Conservation (phyloP, 2,329 filamentous ascomycete species). For the Aureobasidium musti region DNA sequence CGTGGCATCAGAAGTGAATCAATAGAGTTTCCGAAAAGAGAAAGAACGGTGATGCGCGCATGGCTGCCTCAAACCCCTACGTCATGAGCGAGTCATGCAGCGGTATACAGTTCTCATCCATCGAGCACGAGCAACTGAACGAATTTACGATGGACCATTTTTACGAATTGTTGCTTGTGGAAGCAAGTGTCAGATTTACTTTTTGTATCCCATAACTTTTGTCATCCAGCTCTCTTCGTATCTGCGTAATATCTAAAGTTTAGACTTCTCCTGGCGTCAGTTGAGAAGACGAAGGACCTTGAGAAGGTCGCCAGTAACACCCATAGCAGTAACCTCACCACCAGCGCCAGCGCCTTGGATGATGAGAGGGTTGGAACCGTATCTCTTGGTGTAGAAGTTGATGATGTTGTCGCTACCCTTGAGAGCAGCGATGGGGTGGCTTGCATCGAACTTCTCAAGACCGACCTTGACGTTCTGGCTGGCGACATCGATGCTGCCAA, state of each 20-base stretch:
- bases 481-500: conserved; percentile 88
- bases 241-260: conserved; percentile 1
- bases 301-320: conserved; percentile 88
- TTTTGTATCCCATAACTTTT: conserved; percentile 14
- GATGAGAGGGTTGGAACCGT: conserved; percentile 86
- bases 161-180: neutral
- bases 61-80: conserved; percentile 4
- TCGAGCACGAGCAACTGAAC: neutral
- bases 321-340: conserved; percentile 96
- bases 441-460: conserved; percentile 77
- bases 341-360: conserved; percentile 91
- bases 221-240: neutral
- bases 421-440: conserved; percentile 87
- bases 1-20: neutral
- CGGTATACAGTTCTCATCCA: conserved; percentile 14
- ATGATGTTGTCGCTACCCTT: conserved; percentile 99
- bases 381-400: conserved; percentile 95
- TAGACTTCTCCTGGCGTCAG: conserved; percentile 23
- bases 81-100: conserved; percentile 23
- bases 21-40: conserved; percentile 8
- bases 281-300: conserved; percentile 76
- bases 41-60: conserved; percentile 23
- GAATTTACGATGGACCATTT: neutral
- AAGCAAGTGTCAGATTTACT: conserved; percentile 6
- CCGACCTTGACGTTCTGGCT: conserved; percentile 85